Base-by-base conservation (phyloP, 2,329 filamentous ascomycete genomes). In the Purpureocillium takamizusanense region DNA sequence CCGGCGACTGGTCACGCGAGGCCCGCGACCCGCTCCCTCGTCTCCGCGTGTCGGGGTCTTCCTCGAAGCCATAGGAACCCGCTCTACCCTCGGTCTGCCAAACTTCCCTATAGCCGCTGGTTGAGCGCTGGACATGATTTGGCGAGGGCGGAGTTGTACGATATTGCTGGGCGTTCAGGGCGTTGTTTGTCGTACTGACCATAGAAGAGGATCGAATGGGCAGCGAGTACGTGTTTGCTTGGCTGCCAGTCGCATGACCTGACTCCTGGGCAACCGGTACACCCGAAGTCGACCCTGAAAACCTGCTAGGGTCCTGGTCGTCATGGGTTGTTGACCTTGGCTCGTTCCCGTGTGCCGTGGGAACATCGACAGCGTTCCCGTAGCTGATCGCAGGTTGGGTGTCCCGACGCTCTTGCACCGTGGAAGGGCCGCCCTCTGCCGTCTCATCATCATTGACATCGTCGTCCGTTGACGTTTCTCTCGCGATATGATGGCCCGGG, bases 401-500 rank as follows among this genome's bases (percentile, higher is more conserved):
- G 15, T 44, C 41, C 23, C 37, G 36, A 37, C 35, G 40, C 15
- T 17, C 30, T 25, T 32, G 25, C 15, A 31, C 28, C 17, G 31
- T 31, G 27, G 38, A 30, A 30, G 42, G 37, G 39, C 37, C 38
- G 16, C 28, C 35, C 27, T 33, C 32, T 40, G 44, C 14, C 10
- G 40, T 35, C 33, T 35, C 41, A 30, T 32, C 35, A 31, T 41
- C 38, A 7, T 46, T 46, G 11, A 46, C 45, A 28, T 49, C 46
- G 42, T 54, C 52, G 17, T 47, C 40, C 29, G 61, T 15, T 14
- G 17, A 61, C 15, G 58, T 42, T 21, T 47, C 49, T 37, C 69
- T 60, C 47, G 64, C 62, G 33, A 67, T 46, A 14, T 56, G 43
- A 40, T 73, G 69, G 4, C 66, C 62, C 25, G 69, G 69, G 32